A percentile compares a stretch with the other conserved stretches of the same genome.
Conservation (phyloP, 306 rosid genomes). For the Astragalus glycyphyllos region DNA sequence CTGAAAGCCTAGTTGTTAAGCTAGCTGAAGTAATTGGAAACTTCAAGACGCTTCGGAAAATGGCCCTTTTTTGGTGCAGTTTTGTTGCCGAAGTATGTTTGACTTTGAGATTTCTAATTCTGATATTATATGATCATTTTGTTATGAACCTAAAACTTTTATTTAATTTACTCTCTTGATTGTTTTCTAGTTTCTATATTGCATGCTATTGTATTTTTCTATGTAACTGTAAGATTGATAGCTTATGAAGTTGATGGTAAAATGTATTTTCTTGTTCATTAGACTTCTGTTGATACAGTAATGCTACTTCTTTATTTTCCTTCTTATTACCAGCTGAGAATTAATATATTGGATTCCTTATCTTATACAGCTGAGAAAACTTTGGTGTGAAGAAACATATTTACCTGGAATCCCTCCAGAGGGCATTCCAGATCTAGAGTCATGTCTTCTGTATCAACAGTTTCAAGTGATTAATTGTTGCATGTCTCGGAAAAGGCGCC, state of each 20-base stretch:
- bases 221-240: conserved; percentile 13
- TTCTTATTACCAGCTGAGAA: conserved; percentile 36
- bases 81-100: conserved; percentile 81
- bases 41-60: conserved; percentile 70
- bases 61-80: conserved; percentile 90
- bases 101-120: conserved; percentile 39
- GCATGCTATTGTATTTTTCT: conserved; percentile 2
- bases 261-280: too few species aligned
- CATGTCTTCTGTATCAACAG: conserved; percentile 82
- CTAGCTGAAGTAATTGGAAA: conserved; percentile 90
- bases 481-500: conserved; percentile 84
- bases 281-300: too few species aligned
- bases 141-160: conserved; percentile 21
- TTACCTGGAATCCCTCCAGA: conserved; percentile 80
- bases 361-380: conserved; percentile 74
- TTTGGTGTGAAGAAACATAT: conserved; percentile 74
- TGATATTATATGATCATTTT: conserved; percentile 9
- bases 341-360: conserved; percentile 26
- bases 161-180: conserved; percentile 18
- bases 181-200: conserved; percentile 13
- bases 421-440: conserved; percentile 86
- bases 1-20: conserved; percentile 84
- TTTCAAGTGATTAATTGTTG: conserved; percentile 94
- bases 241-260: conserved; percentile 9
- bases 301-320: conserved; percentile 28